Evolutionary conservation across 2,329 filamentous ascomycete species (phyloP), one percentile per base, ranked within the genome.

Genomic region (Didymella pinodella): DNA sequence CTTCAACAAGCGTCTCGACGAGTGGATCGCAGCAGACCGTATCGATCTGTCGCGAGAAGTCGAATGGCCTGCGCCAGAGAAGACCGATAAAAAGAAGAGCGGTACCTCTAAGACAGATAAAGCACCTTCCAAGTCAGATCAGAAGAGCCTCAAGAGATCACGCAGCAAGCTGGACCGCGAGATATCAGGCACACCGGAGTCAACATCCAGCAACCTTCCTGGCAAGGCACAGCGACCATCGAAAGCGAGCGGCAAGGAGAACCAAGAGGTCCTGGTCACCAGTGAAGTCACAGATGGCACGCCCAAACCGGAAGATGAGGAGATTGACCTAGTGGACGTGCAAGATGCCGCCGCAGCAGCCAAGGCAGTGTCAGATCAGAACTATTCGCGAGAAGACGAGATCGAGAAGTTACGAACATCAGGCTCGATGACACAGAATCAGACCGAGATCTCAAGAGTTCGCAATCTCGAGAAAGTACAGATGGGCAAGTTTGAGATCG

Each of bases 371-470:
- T 77, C 81, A 7, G 79, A 80, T 12, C 82, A 84, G 28, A 73
- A 80, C 5, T 94, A 91, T 72, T 89, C 90, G 63, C 86, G 90
- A 48, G 91, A 96, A 75, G 91, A 96, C 65, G 95, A 99, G 77
- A 97, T 98, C 57, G 95, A 99, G 76, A 97, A 97, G 75, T 84
- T 99, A 10, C 88, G 95, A 40, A 97, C 93, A 3, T 91, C 92
- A 25, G 96, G 95, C 31, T 97, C 93, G 61, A 98, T 99, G 95
- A 99, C 96, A 11, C 96, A 99, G 75, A 98, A 98, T 66, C 95
- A 96, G 57, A 93, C 94, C 12, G 96, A 99, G 74, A 93, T 99
- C 61, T 94, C 94, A 25, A 90, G 96, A 52, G 96, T 99, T 54
- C 90, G 95, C 71, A 99, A 99, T 74, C 88, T 99, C 65, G 92